These are phyloP conservation scores for Cucurbita argyrosperma DNA, from an alignment of 306 rosid genomes.

Conservation along the genomic window DNA sequence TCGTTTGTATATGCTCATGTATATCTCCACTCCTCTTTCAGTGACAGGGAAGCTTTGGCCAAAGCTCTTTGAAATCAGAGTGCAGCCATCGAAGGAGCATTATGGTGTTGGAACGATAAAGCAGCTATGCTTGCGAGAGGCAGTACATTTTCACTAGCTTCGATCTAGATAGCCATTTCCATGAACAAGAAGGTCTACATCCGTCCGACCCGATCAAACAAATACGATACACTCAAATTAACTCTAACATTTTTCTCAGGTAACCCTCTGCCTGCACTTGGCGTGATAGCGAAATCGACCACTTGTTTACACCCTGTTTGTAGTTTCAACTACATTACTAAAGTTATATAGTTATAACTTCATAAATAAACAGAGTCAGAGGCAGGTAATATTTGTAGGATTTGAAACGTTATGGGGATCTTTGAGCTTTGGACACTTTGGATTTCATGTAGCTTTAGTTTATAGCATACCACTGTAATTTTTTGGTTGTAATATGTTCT, in stretches of 20 bases:
- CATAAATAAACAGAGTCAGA: neutral
- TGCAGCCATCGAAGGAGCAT: constrained; percentile 23
- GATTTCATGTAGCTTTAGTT: neutral
- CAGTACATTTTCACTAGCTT: constrained; percentile 12
- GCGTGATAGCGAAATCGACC: neutral
- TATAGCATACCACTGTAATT: neutral
- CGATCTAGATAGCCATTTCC: neutral
- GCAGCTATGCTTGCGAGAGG: constrained; percentile 42
- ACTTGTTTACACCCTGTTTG: neutral
- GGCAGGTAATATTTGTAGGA: neutral
- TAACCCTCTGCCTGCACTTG: neutral
- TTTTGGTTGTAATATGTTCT: neutral
- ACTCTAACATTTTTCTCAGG: neutral
- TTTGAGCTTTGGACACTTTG: neutral
- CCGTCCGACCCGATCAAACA: too few relatives aligned
- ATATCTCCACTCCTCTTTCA: constrained; percentile 19
- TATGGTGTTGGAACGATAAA: constrained; percentile 23
- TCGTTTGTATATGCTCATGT: neutral
- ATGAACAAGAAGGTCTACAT: neutral
- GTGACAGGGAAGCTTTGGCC: constrained; percentile 97
- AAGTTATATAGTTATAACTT: neutral
- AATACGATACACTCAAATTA: too few relatives aligned
- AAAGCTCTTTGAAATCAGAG: constrained; percentile 57
- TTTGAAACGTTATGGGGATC: neutral
- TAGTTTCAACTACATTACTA: neutral